phyloP scores from a whole-genome alignment of 306 rosid species.

The Casuarina glauca region DNA sequence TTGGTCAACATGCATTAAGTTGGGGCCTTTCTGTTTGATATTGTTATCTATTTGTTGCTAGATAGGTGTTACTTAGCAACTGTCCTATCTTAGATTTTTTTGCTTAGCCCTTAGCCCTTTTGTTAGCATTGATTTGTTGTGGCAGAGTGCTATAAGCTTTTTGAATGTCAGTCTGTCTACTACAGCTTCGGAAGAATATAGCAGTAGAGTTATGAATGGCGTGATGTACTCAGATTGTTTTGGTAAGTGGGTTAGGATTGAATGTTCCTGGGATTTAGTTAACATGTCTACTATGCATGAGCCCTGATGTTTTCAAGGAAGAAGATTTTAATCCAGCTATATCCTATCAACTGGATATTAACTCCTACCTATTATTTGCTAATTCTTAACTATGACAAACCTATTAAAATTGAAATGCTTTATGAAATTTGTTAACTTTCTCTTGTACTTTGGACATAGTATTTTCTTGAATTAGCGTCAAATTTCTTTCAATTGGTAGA shows the following conservation, averaged over 20 bases:
- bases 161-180: background rate
- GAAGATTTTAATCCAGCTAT: background rate
- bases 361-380: background rate
- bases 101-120: background rate
- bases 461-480: background rate
- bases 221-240: background rate
- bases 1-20: background rate
- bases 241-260: constrained; percentile 1
- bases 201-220: background rate
- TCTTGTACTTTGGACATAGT: background rate
- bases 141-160: background rate
- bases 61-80: background rate
- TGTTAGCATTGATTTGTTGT: background rate
- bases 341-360: background rate
- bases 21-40: too few species aligned
- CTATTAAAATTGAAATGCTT: background rate
- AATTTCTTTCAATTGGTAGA: background rate
- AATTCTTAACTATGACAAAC: background rate
- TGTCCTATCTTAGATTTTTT: background rate
- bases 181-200: background rate
- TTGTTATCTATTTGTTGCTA: background rate
- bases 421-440: background rate
- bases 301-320: background rate
- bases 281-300: background rate
- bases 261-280: background rate